Evolutionary conservation across 106 monocot genomes (phyloP).

Genomic region (Dendrobium chrysotoxum): DNA sequence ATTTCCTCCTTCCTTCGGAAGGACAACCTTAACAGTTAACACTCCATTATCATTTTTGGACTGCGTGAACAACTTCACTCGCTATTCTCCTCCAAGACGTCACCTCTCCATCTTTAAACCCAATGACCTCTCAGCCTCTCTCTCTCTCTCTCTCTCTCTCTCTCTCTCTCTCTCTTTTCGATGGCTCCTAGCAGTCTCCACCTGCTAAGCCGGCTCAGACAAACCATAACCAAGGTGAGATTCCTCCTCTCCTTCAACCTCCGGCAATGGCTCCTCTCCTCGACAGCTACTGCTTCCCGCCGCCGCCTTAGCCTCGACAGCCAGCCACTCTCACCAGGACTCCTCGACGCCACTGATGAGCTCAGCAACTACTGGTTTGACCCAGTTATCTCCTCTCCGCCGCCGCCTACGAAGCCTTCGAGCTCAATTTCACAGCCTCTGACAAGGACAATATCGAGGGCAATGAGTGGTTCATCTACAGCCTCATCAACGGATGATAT

Average conservation of each 20-base stretch:
- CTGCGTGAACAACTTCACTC: neutral
- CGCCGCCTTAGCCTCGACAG: conserved; percentile 22
- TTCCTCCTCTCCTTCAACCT: conserved; percentile 43
- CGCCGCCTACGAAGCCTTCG: conserved; percentile 3
- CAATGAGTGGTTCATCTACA: conserved; percentile 14
- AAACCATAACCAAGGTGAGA: conserved; percentile 39
- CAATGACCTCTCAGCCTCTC: neutral
- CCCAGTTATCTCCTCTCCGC: neutral
- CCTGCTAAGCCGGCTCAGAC: conserved; percentile 21
- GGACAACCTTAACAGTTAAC: neutral
- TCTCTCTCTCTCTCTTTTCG: neutral
- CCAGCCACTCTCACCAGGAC: conserved; percentile 19
- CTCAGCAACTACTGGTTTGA: neutral
- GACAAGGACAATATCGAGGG: conserved; percentile 19
- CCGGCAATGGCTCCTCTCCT: conserved; percentile 36
- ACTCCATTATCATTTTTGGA: neutral
- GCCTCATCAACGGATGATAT: conserved; percentile 29
- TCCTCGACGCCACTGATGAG: conserved; percentile 23
- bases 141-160: neutral
- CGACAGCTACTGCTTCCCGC: neutral
- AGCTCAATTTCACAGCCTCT: conserved; percentile 10
- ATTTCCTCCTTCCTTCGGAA: neutral
- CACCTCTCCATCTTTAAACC: neutral
- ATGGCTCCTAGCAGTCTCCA: neutral
- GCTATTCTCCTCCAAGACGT: neutral